A percentile compares a stretch with the other conserved stretches of the same genome.
Conservation (phyloP, 1,139 yeast genomes). For the Candida pseudocylindracea region DNA sequence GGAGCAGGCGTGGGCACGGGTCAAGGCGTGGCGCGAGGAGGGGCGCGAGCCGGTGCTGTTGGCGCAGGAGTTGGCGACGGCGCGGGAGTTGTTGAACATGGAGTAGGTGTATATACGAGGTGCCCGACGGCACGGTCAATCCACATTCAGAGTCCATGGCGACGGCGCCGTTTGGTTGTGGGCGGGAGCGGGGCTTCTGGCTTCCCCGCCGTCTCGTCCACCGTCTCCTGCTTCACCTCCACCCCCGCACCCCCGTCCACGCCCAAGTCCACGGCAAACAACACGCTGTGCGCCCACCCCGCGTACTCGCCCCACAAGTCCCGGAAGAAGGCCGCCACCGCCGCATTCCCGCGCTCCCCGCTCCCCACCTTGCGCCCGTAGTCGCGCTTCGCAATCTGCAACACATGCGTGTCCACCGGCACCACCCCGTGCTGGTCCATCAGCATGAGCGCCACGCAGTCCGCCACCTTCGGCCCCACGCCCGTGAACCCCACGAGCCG, state of each 20-base stretch:
- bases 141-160: too few species aligned
- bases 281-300: slow-evolving; percentile 94
- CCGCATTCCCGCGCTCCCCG: too few species aligned
- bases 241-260: too few species aligned
- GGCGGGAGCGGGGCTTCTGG: too few species aligned
- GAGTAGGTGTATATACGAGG: too few species aligned
- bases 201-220: too few species aligned
- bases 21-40: slow-evolving; percentile 9
- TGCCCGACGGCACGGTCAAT: too few species aligned
- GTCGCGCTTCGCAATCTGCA: slow-evolving; percentile 71
- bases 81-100: too few species aligned
- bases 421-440: slow-evolving; percentile 73
- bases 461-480: slow-evolving; percentile 97
- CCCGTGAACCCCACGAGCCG: slow-evolving; percentile 54
- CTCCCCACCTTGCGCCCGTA: slow-evolving; percentile 24
- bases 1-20: slow-evolving; percentile 12
- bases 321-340: slow-evolving; percentile 19
- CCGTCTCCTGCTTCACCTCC: too few species aligned
- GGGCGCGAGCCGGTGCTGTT: too few species aligned
- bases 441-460: slow-evolving; percentile 77
- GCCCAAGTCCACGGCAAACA: slow-evolving; percentile 62
- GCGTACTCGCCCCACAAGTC: slow-evolving; percentile 76
- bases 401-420: slow-evolving; percentile 95
- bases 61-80: too few species aligned
- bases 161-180: too few species aligned